Evolutionary conservation across 2,329 filamentous ascomycete genomes (phyloP), one percentile per base, ranked within the genome.

Genomic region (Sporothrix brunneoviolacea): DNA sequence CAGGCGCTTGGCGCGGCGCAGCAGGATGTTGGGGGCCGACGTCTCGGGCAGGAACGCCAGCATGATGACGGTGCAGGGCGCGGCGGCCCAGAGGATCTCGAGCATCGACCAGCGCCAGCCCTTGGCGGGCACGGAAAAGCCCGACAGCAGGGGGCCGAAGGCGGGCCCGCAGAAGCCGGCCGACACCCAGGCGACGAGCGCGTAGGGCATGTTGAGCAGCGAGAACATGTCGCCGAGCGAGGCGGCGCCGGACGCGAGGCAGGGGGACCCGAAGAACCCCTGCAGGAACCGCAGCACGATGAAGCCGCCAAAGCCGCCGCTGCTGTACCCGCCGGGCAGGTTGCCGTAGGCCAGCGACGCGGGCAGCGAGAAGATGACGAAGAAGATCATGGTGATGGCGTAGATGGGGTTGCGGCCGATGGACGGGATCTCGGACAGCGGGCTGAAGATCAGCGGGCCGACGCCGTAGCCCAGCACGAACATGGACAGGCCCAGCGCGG

Each of bases 141-240:
- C 65, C 8, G 64, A 63, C 27, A 60, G 57, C 22, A 66, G 69
- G 0, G 86, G 84, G 0, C 84, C 83, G 60, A 65, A 65, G 3
- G 66, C 65, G 2, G 75, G 86, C 16, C 85, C 90, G 19, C 37
- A 51, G 38, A 49, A 57, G 32, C 38, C 43, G 12, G 52, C 54
- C 0, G 48, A 28, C 60, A 95, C 94, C 65, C 95, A 79, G 0
- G 89, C 89, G 0, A 88, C 89, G 43, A 95, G 82, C 55, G 76
- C 80, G 82, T 88, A 96, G 35, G 95, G 75, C 8, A 72, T 70
- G 55, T 82, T 66, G 0, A 68, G 64, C 3, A 75, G 73, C 8
- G 68, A 60, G 59, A 82, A 84, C 65, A 84, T 76, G 60, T 85
- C 82, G 36, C 80, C 81, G 57, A 84, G 77, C 22, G 81, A 73